phyloP scores from a whole-genome alignment of 257 asterid genomes.

The Voacanga thouarsii region DNA sequence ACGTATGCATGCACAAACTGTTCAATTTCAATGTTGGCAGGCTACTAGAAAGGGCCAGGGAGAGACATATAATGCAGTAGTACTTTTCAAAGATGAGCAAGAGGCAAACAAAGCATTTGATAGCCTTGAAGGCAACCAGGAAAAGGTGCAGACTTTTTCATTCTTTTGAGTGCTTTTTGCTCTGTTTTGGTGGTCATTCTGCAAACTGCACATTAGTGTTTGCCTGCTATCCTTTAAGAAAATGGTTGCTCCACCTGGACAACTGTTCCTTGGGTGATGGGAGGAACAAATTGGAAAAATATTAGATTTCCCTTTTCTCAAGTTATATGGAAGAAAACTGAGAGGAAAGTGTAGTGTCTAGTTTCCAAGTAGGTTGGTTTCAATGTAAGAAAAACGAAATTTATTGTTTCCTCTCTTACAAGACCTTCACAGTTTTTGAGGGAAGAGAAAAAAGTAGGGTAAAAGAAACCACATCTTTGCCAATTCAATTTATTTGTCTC shows the following conservation, averaged over 20 bases:
- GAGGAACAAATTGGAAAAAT: not conserved
- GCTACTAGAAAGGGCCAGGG: slow-evolving; percentile 30
- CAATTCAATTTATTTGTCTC: not conserved
- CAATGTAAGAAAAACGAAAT: not conserved
- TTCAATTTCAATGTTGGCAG: slow-evolving; percentile 35
- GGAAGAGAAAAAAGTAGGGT: not conserved
- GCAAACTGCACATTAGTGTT: too few species aligned
- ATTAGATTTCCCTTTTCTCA: not conserved
- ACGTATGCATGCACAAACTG: not conserved
- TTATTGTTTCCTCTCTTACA: not conserved
- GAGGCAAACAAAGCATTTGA: slow-evolving; percentile 67
- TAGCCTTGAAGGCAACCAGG: slow-evolving; percentile 53
- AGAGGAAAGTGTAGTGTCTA: not conserved
- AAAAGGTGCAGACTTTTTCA: slow-evolving; percentile 42
- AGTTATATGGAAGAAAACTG: not conserved
- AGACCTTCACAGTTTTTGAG: not conserved
- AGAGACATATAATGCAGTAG: slow-evolving; percentile 54
- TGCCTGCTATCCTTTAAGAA: not conserved
- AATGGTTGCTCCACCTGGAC: not conserved
- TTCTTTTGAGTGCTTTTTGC: not conserved
- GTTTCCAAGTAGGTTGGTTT: not conserved
- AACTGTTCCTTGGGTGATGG: not conserved
- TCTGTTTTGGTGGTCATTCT: not conserved
- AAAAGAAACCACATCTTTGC: not conserved
- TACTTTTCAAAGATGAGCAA: slow-evolving; percentile 52